Base-by-base conservation (phyloP, 495 filamentous ascomycete species). In the Staphylotrichum longicolle region DNA sequence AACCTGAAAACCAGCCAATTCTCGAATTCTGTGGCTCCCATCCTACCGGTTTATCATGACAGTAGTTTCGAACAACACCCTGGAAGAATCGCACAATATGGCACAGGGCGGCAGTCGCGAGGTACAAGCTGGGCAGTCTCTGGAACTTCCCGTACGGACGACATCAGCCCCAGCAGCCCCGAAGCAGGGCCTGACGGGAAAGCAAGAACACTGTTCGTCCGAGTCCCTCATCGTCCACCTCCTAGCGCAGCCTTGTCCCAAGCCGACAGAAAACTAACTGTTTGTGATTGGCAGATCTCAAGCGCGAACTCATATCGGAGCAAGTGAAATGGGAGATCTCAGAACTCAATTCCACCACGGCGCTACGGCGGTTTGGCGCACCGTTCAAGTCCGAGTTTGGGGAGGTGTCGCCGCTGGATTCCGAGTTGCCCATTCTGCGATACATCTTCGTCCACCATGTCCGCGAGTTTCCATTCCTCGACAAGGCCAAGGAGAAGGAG, bases 391-490 rank as follows among this genome's bases (percentile, higher is more conserved):
- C 91, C 7, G 89, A 95, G 30, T 89, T 87, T 64, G 94, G 94
- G 45, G 94, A 98, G 74, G 88, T 98, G 32, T 85, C 90, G 10
- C 94, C 94, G 6, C 83, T 96, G 15, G 95, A 98, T 71, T 96
- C 91, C 9, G 94, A 98, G 63, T 81, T 98, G 11, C 94, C 94
- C 27, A 90, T 98, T 54, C 80, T 98, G 59, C 85, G 94, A 61
- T 98, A 96, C 73, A 96, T 98, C 68, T 98, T 98, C 74, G 95
- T 98, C 47, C 89, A 98, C 69, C 92, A 98, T 85, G 85, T 98
- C 61, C 90, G 94, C 58, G 96, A 98, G 65, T 98, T 98, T 65
- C 94, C 94, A 0, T 98, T 98, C 71, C 82, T 98, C 55, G 91
- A 98, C 72, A 88, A 92, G 80, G 94, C 94, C 32, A 88, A 84